Conservation (phyloP, 345 rosid species). For the Populus ilicifolia region DNA sequence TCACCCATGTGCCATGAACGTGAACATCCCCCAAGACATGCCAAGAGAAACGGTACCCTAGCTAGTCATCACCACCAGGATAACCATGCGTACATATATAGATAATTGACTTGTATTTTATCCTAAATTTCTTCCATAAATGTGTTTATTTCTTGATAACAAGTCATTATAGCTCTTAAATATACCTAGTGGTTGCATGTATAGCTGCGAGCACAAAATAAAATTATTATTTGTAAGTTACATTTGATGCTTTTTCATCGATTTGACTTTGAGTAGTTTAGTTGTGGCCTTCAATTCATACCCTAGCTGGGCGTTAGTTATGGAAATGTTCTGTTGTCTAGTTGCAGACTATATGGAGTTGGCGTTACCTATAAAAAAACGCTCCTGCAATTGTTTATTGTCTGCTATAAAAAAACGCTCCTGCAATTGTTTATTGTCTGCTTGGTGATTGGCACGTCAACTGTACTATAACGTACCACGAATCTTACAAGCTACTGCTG, state of each 20-base stretch:
- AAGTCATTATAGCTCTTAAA: slow-evolving; percentile 8
- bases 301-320: background rate
- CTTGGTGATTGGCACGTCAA: slow-evolving; percentile 20
- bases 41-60: slow-evolving; percentile 32
- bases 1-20: slow-evolving; percentile 51
- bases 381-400: slow-evolving; percentile 4
- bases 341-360: background rate
- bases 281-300: slow-evolving; percentile 3
- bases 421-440: slow-evolving; percentile 5
- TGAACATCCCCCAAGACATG: slow-evolving; percentile 43
- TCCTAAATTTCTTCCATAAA: background rate
- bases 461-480: slow-evolving; percentile 30
- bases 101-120: slow-evolving; percentile 16
- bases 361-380: background rate
- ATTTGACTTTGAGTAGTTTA: slow-evolving; percentile 25
- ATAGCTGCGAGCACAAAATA: no score
- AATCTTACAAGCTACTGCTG: background rate
- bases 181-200: slow-evolving; percentile 15
- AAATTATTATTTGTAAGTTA: no score
- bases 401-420: background rate
- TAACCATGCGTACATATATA: slow-evolving; percentile 7
- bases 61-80: background rate
- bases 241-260: background rate
- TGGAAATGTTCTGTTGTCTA: background rate
- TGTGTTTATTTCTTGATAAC: slow-evolving; percentile 11